Evolutionary conservation across 495 filamentous ascomycete species (phyloP).

Genomic region (Podospora conica): DNA sequence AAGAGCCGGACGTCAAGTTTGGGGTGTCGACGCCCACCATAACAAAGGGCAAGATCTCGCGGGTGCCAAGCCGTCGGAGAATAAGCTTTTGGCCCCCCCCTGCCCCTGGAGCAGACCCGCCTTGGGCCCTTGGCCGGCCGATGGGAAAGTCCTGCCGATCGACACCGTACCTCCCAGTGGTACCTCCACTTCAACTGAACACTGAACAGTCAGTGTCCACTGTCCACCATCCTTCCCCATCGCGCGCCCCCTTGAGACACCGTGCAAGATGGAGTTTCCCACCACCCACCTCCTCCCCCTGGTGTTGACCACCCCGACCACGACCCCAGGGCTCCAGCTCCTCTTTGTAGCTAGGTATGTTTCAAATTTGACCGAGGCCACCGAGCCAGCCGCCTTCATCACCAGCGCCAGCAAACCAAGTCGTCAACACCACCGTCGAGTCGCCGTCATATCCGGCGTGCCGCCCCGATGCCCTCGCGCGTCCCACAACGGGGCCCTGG

Average conservation of each 20-base stretch:
- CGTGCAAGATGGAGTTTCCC: neutral
- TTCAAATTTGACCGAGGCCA: neutral
- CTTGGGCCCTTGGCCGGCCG: neutral
- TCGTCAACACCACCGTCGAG: neutral
- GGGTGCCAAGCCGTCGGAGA: neutral
- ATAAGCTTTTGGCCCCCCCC: neutral
- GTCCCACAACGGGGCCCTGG: neutral
- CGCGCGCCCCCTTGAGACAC: neutral
- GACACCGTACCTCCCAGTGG: neutral
- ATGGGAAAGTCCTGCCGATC: neutral
- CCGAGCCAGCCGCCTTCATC: neutral
- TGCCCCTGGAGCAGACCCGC: neutral
- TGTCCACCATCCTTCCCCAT: neutral
- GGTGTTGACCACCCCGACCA: neutral
- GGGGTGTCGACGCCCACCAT: no score
- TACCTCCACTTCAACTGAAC: neutral
- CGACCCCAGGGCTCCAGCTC: neutral
- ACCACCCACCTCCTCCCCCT: neutral
- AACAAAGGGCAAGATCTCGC: neutral
- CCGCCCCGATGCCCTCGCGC: neutral
- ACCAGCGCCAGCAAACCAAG: neutral
- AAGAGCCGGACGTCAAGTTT: neutral
- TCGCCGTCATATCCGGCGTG: neutral
- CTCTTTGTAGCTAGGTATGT: neutral
- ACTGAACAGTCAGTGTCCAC: no score